Evolutionary conservation across 148 eudicot genomes (phyloP).

Genomic region (Rhododendron mucronatum): DNA sequence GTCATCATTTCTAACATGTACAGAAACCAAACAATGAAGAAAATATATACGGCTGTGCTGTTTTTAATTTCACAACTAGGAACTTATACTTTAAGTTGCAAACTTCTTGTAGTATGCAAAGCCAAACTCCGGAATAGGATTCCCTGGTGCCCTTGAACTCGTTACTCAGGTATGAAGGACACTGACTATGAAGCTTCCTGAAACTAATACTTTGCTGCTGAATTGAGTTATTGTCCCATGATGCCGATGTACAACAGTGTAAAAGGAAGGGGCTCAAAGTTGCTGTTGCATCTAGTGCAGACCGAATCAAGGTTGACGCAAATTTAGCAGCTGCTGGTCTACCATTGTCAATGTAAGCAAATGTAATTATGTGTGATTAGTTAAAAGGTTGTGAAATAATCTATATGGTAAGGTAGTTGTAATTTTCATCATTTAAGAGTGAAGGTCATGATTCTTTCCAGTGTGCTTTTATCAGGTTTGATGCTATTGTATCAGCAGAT

Average conservation of each 20-base stretch:
- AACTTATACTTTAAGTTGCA: neutral
- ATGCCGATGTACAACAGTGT: conserved; percentile 54
- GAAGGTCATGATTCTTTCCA: conserved; percentile 10
- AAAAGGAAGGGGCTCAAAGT: conserved; percentile 87
- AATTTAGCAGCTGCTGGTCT: conserved; percentile 94
- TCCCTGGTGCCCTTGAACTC: conserved; percentile 92
- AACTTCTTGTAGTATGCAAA: conserved; percentile 66
- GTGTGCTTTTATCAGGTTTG: conserved; percentile 55
- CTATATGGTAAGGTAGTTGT: neutral
- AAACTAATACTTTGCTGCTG: conserved; percentile 3
- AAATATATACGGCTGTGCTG: neutral
- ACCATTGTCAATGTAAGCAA: conserved; percentile 64
- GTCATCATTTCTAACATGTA: neutral
- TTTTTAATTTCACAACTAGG: neutral
- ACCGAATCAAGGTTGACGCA: conserved; percentile 93
- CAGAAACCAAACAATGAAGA: neutral
- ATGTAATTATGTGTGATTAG: neutral
- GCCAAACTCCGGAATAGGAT: conserved; percentile 92
- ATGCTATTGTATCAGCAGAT: conserved; percentile 98
- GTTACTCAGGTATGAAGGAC: conserved; percentile 53
- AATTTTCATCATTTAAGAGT: neutral
- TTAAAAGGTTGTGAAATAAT: neutral
- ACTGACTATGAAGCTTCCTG: neutral
- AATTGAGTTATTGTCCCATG: conserved; percentile 4
- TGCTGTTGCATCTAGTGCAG: conserved; percentile 99